phyloP scores from a whole-genome alignment of 2,329 filamentous ascomycete species.

The Chrysoporthe puriensis region DNA sequence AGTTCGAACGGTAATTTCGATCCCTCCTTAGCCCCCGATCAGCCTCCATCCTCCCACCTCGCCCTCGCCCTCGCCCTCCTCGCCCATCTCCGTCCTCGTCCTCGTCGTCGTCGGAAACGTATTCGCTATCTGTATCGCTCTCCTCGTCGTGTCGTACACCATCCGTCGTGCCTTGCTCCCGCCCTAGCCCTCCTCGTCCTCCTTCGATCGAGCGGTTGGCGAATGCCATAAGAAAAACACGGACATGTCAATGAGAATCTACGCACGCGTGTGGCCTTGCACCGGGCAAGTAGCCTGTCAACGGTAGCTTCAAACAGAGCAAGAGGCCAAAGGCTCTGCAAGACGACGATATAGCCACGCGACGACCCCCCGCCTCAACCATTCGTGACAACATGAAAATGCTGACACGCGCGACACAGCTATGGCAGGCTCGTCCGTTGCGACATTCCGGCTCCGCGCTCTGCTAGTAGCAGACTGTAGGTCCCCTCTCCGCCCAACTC shows the following conservation, averaged over 20 bases:
- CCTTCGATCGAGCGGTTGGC: constrained; percentile 53
- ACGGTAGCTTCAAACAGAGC: constrained; percentile 32
- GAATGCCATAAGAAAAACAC: constrained; percentile 35
- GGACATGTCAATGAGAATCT: constrained; percentile 26
- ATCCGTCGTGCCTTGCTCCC: constrained; percentile 31
- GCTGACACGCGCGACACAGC: constrained; percentile 59
- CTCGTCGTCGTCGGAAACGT: constrained; percentile 31
- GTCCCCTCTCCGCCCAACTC: constrained; percentile 48
- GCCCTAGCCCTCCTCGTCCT: constrained; percentile 41
- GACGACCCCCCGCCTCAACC: constrained; percentile 36
- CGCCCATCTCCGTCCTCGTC: constrained; percentile 30
- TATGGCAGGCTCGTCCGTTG: constrained; percentile 98
- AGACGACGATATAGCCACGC: constrained; percentile 34
- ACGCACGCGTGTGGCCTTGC: constrained; percentile 32
- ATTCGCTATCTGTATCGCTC: constrained; percentile 29
- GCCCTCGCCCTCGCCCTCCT: constrained; percentile 28
- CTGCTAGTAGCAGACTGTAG: constrained; percentile 92
- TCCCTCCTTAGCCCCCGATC: constrained; percentile 35
- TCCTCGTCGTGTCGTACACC: constrained; percentile 38
- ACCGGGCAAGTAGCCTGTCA: constrained; percentile 44
- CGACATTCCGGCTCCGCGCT: constrained; percentile 95
- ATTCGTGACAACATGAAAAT: constrained; percentile 46
- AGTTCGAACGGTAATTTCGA: constrained; percentile 99
- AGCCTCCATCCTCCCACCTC: constrained; percentile 30
- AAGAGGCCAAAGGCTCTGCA: constrained; percentile 33